phyloP scores from a whole-genome alignment of 768 basidiomycete genomes.

The Lentinula guzmanii region DNA sequence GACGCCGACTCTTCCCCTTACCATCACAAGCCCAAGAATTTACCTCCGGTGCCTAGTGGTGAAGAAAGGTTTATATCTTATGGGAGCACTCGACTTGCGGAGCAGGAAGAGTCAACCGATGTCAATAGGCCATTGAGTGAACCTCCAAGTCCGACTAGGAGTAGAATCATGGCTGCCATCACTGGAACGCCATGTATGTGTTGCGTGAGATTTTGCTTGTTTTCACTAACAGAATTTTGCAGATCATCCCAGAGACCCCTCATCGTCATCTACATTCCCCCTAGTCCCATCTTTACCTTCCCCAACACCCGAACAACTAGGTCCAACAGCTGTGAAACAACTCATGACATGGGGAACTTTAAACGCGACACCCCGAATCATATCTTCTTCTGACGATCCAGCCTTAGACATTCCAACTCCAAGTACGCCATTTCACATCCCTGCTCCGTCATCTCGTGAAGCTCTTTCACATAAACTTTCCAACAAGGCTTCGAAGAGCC shows the following conservation, averaged over 20 bases:
- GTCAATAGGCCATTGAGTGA: constrained; percentile 39
- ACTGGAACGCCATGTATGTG: constrained; percentile 82
- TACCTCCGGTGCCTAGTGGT: constrained; percentile 19
- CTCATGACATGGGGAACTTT: constrained; percentile 98
- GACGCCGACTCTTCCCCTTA: constrained; percentile 87
- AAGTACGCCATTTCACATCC: constrained; percentile 72
- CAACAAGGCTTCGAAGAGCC: constrained; percentile 71
- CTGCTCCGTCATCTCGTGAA: constrained; percentile 75
- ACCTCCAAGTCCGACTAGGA: constrained; percentile 86
- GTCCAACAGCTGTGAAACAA: constrained; percentile 78
- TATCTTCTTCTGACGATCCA: constrained; percentile 58
- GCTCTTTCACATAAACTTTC: constrained; percentile 77
- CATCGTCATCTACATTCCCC: constrained; percentile 44
- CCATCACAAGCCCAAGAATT: constrained; percentile 30
- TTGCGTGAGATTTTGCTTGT: neutral
- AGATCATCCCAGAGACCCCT: constrained; percentile 64
- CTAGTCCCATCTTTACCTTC: constrained; percentile 86
- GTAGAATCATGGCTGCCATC: constrained; percentile 89
- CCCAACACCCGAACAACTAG: constrained; percentile 77
- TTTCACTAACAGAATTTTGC: neutral
- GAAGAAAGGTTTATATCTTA: constrained; percentile 68
- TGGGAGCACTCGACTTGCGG: constrained; percentile 73
- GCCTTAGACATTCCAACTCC: constrained; percentile 35
- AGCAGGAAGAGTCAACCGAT: constrained; percentile 52
- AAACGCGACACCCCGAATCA: constrained; percentile 83